Percentiles rank a stretch among this genome's conserved stretches.
Evolutionary conservation across 176 grass and related monocot genomes (phyloP).

Genomic region (Avena eriantha): DNA sequence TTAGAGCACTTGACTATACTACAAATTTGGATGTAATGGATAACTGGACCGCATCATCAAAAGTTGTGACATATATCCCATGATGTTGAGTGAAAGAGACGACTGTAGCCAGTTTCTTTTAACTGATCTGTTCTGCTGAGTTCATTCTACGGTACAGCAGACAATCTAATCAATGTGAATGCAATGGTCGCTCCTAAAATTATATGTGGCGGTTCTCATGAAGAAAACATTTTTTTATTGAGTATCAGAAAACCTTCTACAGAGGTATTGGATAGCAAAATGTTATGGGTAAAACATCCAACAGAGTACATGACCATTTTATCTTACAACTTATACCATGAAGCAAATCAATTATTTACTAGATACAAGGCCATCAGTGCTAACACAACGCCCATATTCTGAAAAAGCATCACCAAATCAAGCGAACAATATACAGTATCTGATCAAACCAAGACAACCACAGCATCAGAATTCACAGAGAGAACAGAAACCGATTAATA

Average conservation of each 20-base stretch:
- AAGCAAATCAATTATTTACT: no score
- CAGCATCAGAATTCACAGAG: not conserved
- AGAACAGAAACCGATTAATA: not conserved
- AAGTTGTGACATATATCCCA: not conserved
- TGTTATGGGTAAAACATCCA: not conserved
- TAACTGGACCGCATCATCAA: not conserved
- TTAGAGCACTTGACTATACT: not conserved
- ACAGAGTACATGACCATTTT: not conserved
- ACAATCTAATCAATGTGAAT: not conserved
- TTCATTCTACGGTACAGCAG: not conserved
- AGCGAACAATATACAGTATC: not conserved
- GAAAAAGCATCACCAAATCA: not conserved
- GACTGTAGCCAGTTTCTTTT: not conserved
- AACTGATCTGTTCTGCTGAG: not conserved
- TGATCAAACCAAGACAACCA: not conserved
- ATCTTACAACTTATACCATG: no score
- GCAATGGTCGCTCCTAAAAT: not conserved
- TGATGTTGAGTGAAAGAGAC: not conserved
- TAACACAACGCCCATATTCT: not conserved
- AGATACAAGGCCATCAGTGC: not conserved
- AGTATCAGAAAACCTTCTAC: not conserved
- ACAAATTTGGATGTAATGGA: not conserved
- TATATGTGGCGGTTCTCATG: not conserved
- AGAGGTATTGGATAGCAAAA: not conserved
- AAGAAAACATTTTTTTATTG: not conserved